Base-by-base conservation (phyloP, 1,139 yeast species). In the Candida sanyaensis region DNA sequence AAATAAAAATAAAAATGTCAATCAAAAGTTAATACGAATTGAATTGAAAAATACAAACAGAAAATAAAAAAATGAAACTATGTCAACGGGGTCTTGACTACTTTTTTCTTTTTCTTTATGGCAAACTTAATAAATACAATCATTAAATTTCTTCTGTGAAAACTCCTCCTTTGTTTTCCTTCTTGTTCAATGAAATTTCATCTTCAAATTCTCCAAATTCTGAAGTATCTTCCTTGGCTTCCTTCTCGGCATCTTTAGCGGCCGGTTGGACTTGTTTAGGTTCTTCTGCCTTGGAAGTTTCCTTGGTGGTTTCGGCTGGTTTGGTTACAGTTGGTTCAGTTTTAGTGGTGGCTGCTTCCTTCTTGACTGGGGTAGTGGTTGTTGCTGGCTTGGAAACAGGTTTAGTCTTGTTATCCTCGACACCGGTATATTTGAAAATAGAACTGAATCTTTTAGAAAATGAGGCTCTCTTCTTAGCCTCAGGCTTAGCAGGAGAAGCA, bases 131-230 rank as follows among this genome's bases (percentile, higher is more conserved):
- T 21, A 24, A 41, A 41, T 11, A 6, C 17, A 38, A 46, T 29
- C 37, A 24, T 45, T 60, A 73, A 52, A 75, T 71, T 55, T 74
- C 79, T 57, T 75, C 80, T 55, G 72, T 75, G 57, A 75, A 75
- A 37, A 74, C 57, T 2, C 79, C 78, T 31, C 75, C 75, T 50
- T 65, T 54, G 49, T 60, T 55, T 50, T 55, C 49, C 13, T 52
- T 50, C 23, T 53, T 50, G 41, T 61, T 63, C 33, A 71, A 61
- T 5, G 73, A 65, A 40, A 66, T 58, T 37, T 69, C 50, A 39
- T 49, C 54, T 26, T 47, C 54, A 39, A 29, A 49, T 28, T 54
- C 55, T 23, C 50, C 54, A 46, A 28, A 49, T 27, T 48, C 54
- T 13, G 54, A 47, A 10, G 39, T 47, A 21, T 45, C 49, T 24